Conservation (phyloP, 768 basidiomycete genomes). For the Panaeolus papilionaceus region DNA sequence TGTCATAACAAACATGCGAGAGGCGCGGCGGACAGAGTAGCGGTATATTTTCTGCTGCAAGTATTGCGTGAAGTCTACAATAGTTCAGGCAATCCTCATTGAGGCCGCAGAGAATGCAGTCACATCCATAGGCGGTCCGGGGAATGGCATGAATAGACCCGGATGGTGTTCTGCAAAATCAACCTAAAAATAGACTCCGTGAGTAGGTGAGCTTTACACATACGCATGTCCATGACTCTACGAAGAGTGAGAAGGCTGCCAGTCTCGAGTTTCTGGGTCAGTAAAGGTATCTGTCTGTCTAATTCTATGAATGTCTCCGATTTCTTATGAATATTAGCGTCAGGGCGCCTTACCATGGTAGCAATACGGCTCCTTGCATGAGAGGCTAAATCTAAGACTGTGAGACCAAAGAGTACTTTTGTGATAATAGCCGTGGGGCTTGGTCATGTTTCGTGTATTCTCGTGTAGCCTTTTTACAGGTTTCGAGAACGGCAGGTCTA, state of each 20-base stretch:
- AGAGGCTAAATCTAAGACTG: background rate
- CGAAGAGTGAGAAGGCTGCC: background rate
- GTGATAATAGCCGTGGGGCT: background rate
- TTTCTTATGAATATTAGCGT: background rate
- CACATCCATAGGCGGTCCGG: too few relatives aligned
- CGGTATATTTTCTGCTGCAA: too few relatives aligned
- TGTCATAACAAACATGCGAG: too few relatives aligned
- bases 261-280: background rate
- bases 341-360: background rate
- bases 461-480: background rate
- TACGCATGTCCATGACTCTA: background rate
- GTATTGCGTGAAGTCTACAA: too few relatives aligned
- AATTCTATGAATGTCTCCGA: too few relatives aligned
- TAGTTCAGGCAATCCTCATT: too few relatives aligned
- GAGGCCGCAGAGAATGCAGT: too few relatives aligned
- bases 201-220: background rate
- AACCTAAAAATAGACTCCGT: background rate
- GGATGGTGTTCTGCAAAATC: too few relatives aligned
- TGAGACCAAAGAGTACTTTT: background rate
- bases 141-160: background rate
- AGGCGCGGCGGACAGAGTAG: too few relatives aligned
- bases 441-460: background rate
- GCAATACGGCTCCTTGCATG: background rate
- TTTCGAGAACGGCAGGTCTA: constrained; percentile 3
- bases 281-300: background rate